Conservation (phyloP, 2,329 filamentous ascomycete species). For the Ophidiomyces ophidiicola region DNA sequence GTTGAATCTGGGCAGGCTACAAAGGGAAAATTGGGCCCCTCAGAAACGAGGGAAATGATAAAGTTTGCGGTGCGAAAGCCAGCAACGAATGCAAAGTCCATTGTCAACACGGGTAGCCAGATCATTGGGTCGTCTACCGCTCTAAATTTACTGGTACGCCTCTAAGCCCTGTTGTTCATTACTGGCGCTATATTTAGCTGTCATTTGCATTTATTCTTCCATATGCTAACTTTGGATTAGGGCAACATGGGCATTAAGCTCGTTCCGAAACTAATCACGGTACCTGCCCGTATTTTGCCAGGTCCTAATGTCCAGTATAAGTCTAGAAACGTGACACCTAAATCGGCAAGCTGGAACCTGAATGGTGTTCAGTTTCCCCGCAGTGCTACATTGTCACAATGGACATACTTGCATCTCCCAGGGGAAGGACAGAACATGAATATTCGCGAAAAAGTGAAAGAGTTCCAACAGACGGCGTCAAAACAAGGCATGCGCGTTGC, state of each 20-base stretch:
- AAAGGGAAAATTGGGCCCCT: conserved; percentile 45
- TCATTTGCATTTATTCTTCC: not conserved
- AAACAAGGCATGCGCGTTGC: conserved; percentile 4
- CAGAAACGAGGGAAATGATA: conserved; percentile 59
- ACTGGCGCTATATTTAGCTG: no score
- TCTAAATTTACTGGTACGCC: conserved; percentile 36
- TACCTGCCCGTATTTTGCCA: conserved; percentile 56
- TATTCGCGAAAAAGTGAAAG: not conserved
- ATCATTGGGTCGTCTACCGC: conserved; percentile 45
- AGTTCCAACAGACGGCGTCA: conserved; percentile 1
- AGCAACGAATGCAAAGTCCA: conserved; percentile 53
- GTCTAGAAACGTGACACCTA: conserved; percentile 25
- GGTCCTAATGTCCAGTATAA: conserved; percentile 52
- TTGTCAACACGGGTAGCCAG: conserved; percentile 43
- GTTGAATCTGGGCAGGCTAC: conserved; percentile 54
- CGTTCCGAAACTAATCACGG: conserved; percentile 52
- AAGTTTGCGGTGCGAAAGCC: conserved; percentile 58
- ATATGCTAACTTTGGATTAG: conserved; percentile 18
- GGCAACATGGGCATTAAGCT: conserved; percentile 28
- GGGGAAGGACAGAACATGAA: conserved; percentile 21
- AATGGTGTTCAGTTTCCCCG: conserved; percentile 43
- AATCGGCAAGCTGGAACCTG: conserved; percentile 61
- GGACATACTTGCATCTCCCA: conserved; percentile 41
- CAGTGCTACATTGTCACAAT: conserved; percentile 34
- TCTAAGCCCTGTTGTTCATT: not conserved